Evolutionary conservation across 2,329 filamentous ascomycete genomes (phyloP), one percentile per base, ranked within the genome.

Genomic region (Ophiostoma ulmi): DNA sequence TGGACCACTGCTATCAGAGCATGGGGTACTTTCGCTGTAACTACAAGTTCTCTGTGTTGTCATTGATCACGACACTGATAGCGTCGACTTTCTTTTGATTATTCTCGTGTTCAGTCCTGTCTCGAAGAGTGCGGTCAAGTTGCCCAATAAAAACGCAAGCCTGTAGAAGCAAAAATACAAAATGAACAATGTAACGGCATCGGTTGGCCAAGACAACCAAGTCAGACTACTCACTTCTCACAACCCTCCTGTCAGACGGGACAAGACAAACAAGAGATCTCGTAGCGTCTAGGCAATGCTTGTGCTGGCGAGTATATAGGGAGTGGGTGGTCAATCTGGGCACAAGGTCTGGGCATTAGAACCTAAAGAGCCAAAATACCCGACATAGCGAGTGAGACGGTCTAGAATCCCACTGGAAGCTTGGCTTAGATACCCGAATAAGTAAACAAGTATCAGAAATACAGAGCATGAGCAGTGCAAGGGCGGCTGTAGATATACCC

Each of bases 241-340:
- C 52, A 31, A 58, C 52, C 52, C 52, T 58, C 22, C 52, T 58
- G 52, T 58, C n/a, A 58, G 52, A 48, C 44, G n/a, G 52, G 52
- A 11, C 52, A 58, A 26, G 52, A 48, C 52, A 58, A 10, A 26
- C n/a, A 26, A 58, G 52, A 58, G 52, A 26, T 58, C 52, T 58
- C 26, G 52, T 58, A 58, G n/a, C 22, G 52, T 58, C 52, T 58
- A 14, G n/a, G 52, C 52, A 58, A 26, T 58, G 52, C 52, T 58
- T 58, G 52, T 58, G 52, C 52, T 58, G 52, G 52, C 2, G 17
- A 26, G 52, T 58, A 31, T 11, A 48, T 48, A 6, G 17, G 38
- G 38, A 13, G 44, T 20, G 7, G 17, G 44, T 48, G 14, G 44
- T 31, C 52, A 58, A 26, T 58, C 52, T 26, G 10, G 52, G 52